Conservation (phyloP, 2,329 filamentous ascomycete genomes). For the Paradendryphiella salina region DNA sequence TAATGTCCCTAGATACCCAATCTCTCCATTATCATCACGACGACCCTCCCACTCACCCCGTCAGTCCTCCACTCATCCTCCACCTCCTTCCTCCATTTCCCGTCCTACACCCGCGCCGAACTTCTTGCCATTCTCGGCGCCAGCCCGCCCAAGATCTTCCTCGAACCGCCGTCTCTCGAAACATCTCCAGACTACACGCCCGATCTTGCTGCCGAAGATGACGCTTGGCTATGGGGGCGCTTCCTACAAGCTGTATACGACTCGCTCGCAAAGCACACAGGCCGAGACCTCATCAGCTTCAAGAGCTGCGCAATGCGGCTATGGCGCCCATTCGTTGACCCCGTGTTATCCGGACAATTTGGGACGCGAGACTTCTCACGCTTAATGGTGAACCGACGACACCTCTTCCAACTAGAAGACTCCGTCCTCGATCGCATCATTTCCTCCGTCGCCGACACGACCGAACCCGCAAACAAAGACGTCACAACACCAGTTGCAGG, state of each 20-base stretch:
- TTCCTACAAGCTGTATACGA: slow-evolving; percentile 88
- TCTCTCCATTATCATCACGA: slow-evolving; percentile 75
- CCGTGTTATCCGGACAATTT: slow-evolving; percentile 73
- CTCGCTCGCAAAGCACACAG: slow-evolving; percentile 76
- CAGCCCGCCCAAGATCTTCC: slow-evolving; percentile 53
- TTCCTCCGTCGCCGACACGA: neutral
- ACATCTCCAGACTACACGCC: slow-evolving; percentile 53
- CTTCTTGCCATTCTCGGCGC: slow-evolving; percentile 73
- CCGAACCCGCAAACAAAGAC: neutral
- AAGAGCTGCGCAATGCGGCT: slow-evolving; percentile 69
- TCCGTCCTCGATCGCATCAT: slow-evolving; percentile 67
- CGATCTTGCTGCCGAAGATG: slow-evolving; percentile 59
- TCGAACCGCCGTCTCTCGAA: slow-evolving; percentile 41
- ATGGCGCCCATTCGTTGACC: slow-evolving; percentile 83
- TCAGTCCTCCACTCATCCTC: slow-evolving; percentile 68
- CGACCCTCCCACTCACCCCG: slow-evolving; percentile 70
- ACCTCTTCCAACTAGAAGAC: slow-evolving; percentile 73
- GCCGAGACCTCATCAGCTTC: slow-evolving; percentile 76
- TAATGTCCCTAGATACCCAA: slow-evolving; percentile 66
- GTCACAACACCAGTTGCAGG: slow-evolving; percentile 11
- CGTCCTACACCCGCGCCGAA: slow-evolving; percentile 79
- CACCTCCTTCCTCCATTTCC: slow-evolving; percentile 78
- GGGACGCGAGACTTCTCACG: slow-evolving; percentile 80
- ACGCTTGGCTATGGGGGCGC: slow-evolving; percentile 72
- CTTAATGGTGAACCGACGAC: slow-evolving; percentile 71